Conservation (phyloP, 805 yeast species). For the Zygotorulaspora sp. region DNA sequence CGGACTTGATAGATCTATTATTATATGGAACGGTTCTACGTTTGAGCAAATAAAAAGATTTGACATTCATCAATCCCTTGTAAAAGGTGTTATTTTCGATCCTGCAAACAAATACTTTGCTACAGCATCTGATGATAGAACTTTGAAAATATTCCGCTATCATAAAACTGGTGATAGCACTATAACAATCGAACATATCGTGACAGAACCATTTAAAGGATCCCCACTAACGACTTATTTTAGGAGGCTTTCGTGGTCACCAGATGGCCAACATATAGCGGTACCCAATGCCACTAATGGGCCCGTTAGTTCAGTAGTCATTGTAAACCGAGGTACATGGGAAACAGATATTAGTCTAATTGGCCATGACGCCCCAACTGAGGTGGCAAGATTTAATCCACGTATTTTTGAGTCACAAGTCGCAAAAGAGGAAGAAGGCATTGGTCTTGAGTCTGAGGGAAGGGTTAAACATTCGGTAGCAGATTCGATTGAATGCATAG, state of each 20-base stretch:
- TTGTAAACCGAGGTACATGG: constrained; percentile 77
- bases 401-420: constrained; percentile 45
- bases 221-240: constrained; percentile 93
- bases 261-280: constrained; percentile 83
- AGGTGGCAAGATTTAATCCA: constrained; percentile 73
- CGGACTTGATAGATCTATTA: constrained; percentile 87
- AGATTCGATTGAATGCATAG: constrained; percentile 52
- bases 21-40: constrained; percentile 89
- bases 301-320: constrained; percentile 68
- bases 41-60: constrained; percentile 81
- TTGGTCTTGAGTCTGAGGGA: constrained; percentile 6
- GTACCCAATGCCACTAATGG: constrained; percentile 85
- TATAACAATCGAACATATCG: constrained; percentile 79
- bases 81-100: constrained; percentile 94
- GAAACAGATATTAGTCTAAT: constrained; percentile 66
- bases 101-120: constrained; percentile 98
- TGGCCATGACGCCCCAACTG: constrained; percentile 84
- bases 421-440: constrained; percentile 14
- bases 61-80: constrained; percentile 91
- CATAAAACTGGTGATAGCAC: constrained; percentile 69
- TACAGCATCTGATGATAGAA: constrained; percentile 93
- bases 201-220: constrained; percentile 77
- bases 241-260: constrained; percentile 82
- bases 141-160: constrained; percentile 82
- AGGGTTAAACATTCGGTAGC: constrained; percentile 10